A percentile compares a stretch with the other conserved stretches of the same genome.
Evolutionary conservation across 768 basidiomycete species (phyloP).

Genomic region (Sarcodon sp.): DNA sequence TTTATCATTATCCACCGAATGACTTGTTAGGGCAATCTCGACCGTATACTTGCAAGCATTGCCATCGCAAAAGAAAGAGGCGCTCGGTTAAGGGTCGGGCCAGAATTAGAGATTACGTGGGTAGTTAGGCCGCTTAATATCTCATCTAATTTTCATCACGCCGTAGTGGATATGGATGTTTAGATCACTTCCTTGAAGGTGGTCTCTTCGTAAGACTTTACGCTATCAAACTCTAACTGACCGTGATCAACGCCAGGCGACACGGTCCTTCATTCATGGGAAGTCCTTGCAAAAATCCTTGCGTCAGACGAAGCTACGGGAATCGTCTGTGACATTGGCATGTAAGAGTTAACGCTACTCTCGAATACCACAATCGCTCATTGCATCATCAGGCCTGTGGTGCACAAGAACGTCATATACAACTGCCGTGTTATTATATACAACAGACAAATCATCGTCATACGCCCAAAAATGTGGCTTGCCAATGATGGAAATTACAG

Average conservation of each 20-base stretch:
- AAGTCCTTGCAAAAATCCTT: conserved; percentile 87
- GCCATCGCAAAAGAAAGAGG: conserved; percentile 78
- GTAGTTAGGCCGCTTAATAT: conserved; percentile 7
- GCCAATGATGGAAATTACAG: conserved; percentile 99
- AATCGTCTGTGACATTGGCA: conserved; percentile 96
- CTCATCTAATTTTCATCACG: background rate
- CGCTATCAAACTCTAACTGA: background rate
- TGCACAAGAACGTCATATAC: conserved; percentile 97
- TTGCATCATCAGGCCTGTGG: conserved; percentile 63
- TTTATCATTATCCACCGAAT: background rate
- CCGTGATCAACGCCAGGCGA: conserved; percentile 48
- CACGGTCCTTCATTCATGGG: conserved; percentile 95
- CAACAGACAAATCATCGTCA: conserved; percentile 78
- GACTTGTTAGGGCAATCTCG: conserved; percentile 71
- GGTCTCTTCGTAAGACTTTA: background rate
- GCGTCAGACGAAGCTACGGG: conserved; percentile 62
- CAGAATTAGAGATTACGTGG: conserved; percentile 92
- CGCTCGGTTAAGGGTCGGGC: conserved; percentile 87
- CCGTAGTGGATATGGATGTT: conserved; percentile 86
- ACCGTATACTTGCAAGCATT: conserved; percentile 84
- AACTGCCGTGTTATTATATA: conserved; percentile 91
- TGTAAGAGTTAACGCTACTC: conserved; percentile 31
- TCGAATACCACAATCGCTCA: background rate
- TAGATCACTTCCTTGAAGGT: conserved; percentile 98
- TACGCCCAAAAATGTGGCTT: conserved; percentile 99